A percentile compares a stretch with the other conserved stretches of the same genome.
These are phyloP conservation scores for Paramecium pentaurelia DNA, from an alignment of 73 alveolate genomes.

Conservation along the genomic window DNA sequence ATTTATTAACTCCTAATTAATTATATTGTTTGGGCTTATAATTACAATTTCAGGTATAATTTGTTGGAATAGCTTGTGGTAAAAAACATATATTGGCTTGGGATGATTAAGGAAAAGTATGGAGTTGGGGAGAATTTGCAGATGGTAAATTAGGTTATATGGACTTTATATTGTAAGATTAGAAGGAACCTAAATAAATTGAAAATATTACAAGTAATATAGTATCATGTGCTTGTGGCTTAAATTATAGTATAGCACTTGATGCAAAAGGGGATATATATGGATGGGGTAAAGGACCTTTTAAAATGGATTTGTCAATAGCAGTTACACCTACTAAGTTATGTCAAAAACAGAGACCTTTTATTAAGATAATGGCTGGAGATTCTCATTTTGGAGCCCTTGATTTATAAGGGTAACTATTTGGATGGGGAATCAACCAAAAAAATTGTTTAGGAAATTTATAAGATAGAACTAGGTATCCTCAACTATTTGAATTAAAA, in stretches of 20 bases:
- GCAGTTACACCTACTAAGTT: neutral
- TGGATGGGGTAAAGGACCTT: constrained; percentile 37
- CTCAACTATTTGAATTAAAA: neutral
- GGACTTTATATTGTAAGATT: neutral
- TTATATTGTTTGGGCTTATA: neutral
- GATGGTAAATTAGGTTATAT: constrained; percentile 50
- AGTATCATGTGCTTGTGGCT: neutral
- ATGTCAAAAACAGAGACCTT: neutral
- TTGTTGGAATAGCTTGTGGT: neutral
- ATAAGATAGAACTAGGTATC: neutral
- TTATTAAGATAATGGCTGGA: constrained; percentile 8
- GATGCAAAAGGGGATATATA: constrained; percentile 1
- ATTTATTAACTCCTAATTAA: neutral
- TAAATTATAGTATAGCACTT: neutral
- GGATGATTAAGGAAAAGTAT: constrained; percentile 10
- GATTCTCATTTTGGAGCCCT: constrained; percentile 28
- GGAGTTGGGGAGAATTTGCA: constrained; percentile 43
- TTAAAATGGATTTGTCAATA: neutral
- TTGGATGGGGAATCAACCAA: constrained; percentile 17
- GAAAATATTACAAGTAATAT: neutral
- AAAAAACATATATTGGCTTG: neutral
- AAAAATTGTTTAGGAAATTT: neutral
- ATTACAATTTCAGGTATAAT: neutral
- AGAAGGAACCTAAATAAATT: neutral
- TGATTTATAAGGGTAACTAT: neutral